Evolutionary conservation across 2,329 filamentous ascomycete species (phyloP), one percentile per base, ranked within the genome.

Genomic region (Trichoderma semiorbis): DNA sequence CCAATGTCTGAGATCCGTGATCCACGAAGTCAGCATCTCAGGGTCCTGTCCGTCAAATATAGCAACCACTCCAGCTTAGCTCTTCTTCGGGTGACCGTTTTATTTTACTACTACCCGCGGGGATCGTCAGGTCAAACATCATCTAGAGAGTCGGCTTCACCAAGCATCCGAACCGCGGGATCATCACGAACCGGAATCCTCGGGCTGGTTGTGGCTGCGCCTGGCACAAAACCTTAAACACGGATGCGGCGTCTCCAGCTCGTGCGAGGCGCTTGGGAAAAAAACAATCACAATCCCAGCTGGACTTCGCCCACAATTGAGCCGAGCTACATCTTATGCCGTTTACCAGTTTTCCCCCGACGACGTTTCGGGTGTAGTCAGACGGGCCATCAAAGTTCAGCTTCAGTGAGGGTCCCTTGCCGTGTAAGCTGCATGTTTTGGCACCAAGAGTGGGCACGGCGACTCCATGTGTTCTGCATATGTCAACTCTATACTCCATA

Each of bases 101-200:
- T 3, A 39, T 39, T 18, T 8, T 18, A 39, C 36, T 43, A 32
- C 36, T 50, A 28, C 16, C 36, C 61, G 47, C 30, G 34, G 24
- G 39, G 53, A 68, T 68, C 32, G 34, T 58, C 65, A 68, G 53
- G 50, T 30, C 65, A 39, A 24, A n/a, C n/a, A n/a, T 32, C 18
- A 43, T 43, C 39, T 43, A 43, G 39, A 11, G 12, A 12, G 1
- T n/a, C 34, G 66, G n/a, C 1, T 32, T 47, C 26, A 28, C 26
- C 18, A 16, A 18, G 12, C 26, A 32, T n/a, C 39, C 14, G 28
- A 12, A 21, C 28, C 39, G 39, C 36, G 50, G 36, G 55, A 69
- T 53, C 55, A 69, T 24, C 66, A 36, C 57, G 66, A 69, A 36
- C 66, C 57, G 57, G 66, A 62, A 36, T 61, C 21, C 21, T 43